phyloP scores from a whole-genome alignment of 176 grass and related monocot species.

The Raddia guianensis region DNA sequence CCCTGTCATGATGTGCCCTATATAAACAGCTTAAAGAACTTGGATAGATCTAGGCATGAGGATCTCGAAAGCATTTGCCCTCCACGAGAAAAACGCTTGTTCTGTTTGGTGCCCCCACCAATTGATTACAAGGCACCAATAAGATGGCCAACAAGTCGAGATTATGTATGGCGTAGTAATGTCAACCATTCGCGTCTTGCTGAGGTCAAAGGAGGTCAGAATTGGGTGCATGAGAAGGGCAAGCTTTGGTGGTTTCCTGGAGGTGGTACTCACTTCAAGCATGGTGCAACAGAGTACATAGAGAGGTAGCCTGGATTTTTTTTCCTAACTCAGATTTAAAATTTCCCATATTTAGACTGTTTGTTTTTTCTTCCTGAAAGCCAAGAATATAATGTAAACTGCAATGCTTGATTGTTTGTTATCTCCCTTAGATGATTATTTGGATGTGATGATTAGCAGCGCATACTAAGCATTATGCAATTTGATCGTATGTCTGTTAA shows the following conservation, averaged over 20 bases:
- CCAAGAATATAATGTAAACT: background rate
- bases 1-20: slow-evolving; percentile 77
- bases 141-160: slow-evolving; percentile 82
- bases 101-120: slow-evolving; percentile 87
- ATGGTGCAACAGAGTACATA: slow-evolving; percentile 89
- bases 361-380: background rate
- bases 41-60: slow-evolving; percentile 71
- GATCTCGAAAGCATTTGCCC: slow-evolving; percentile 85
- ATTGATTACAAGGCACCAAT: slow-evolving; percentile 88
- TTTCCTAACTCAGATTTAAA: slow-evolving; percentile 1
- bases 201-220: slow-evolving; percentile 94
- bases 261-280: slow-evolving; percentile 96
- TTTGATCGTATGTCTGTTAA: slow-evolving; percentile 4
- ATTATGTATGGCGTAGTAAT: slow-evolving; percentile 93
- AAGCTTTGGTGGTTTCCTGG: slow-evolving; percentile 98
- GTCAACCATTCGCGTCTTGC: slow-evolving; percentile 94
- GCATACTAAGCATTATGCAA: background rate
- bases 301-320: slow-evolving; percentile 60
- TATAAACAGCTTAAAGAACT: slow-evolving; percentile 38
- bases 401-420: slow-evolving; percentile 33
- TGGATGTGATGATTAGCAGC: slow-evolving; percentile 14
- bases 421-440: slow-evolving; percentile 8
- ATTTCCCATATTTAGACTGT: background rate
- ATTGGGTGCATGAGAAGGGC: slow-evolving; percentile 92
- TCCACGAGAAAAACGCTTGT: slow-evolving; percentile 54